Evolutionary conservation across 1,284 basidiomycete genomes (phyloP).

Genomic region (Trichosporon inkin): DNA sequence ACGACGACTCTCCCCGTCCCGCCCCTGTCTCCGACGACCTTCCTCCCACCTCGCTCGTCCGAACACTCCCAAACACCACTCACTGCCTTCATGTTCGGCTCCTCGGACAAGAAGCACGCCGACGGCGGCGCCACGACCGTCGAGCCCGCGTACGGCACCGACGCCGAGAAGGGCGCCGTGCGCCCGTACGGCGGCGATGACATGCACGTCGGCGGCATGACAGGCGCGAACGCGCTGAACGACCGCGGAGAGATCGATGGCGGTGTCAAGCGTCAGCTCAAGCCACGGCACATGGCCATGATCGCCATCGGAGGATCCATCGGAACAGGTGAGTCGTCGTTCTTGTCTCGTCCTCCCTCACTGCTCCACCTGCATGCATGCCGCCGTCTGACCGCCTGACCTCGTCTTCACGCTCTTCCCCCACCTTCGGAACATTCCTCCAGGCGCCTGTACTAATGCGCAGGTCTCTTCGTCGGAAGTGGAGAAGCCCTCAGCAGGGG

Average conservation of each 20-base stretch:
- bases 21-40: too few species aligned
- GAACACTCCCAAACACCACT: too few species aligned
- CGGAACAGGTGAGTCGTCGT: constrained; percentile 31
- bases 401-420: not conserved
- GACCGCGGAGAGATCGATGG: constrained; percentile 27
- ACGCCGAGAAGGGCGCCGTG: too few species aligned
- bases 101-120: too few species aligned
- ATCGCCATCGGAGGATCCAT: constrained; percentile 54
- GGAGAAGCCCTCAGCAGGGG: constrained; percentile 52
- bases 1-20: too few species aligned
- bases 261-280: constrained; percentile 41
- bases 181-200: too few species aligned
- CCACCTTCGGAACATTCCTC: too few species aligned
- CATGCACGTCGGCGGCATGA: not conserved
- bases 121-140: too few species aligned
- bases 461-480: constrained; percentile 54
- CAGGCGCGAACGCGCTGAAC: not conserved
- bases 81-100: too few species aligned
- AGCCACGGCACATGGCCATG: constrained; percentile 51
- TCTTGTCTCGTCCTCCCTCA: not conserved
- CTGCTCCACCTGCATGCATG: too few species aligned
- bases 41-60: too few species aligned
- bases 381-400: not conserved
- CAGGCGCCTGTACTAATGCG: not conserved
- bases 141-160: too few species aligned